Percentiles rank a stretch among this genome's conserved stretches.
Evolutionary conservation across 768 basidiomycete species (phyloP).

Genomic region (Leccinum arenicola): DNA sequence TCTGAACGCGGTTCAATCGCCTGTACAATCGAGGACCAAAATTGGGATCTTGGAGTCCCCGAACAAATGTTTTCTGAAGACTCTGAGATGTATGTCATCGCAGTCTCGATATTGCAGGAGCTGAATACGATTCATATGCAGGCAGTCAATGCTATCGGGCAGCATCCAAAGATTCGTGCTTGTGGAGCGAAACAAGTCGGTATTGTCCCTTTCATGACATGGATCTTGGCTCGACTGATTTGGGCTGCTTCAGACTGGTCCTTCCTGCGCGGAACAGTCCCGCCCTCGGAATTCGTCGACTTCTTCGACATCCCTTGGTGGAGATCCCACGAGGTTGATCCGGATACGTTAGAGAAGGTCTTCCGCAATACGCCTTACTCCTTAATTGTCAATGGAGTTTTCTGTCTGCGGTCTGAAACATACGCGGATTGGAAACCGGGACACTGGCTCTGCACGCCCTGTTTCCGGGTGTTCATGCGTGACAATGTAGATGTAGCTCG

Average conservation of each 20-base stretch:
- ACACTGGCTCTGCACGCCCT: constrained; percentile 14
- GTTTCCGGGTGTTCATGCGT: constrained; percentile 9
- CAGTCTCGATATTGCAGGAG: not conserved
- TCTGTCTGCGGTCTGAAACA: constrained; percentile 2
- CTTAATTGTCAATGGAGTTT: not conserved
- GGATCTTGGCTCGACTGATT: not conserved
- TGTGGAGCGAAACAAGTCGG: constrained; percentile 17
- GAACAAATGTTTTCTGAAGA: not conserved
- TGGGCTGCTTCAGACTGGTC: constrained; percentile 11
- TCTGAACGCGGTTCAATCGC: not conserved
- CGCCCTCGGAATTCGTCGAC: constrained; percentile 11
- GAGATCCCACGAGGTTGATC: constrained; percentile 2
- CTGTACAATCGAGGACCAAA: not conserved
- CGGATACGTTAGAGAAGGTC: constrained; percentile 3
- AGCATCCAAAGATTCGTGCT: not conserved
- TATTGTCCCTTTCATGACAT: not conserved
- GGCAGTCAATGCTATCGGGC: constrained; percentile 4
- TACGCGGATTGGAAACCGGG: constrained; percentile 7
- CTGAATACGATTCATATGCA: not conserved
- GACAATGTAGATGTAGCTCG: constrained; percentile 8
- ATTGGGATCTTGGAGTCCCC: not conserved
- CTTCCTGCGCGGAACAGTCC: constrained; percentile 10
- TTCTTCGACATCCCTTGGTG: constrained; percentile 18
- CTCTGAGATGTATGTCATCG: constrained; percentile 8
- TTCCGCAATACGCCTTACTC: constrained; percentile 7